These are phyloP conservation scores for Cytospora mali DNA, from an alignment of 2,329 filamentous ascomycete species.

Conservation along the genomic window DNA sequence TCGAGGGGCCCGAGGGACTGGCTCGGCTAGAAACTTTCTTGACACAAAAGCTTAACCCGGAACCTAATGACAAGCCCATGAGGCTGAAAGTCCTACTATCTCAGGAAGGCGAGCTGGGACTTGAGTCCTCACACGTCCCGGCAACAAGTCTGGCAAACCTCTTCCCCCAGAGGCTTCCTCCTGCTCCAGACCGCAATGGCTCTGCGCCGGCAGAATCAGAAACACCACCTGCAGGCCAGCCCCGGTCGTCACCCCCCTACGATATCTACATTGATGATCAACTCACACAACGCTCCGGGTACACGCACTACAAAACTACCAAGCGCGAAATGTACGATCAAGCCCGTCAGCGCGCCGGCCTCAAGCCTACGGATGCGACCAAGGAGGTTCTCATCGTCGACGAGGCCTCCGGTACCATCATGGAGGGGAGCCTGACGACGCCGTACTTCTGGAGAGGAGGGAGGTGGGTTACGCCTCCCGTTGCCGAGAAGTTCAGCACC, in stretches of 20 bases:
- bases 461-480: conserved; percentile 78
- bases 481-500: conserved; percentile 46
- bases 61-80: conserved; percentile 39
- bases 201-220: conserved; percentile 10
- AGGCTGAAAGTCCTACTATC: conserved; percentile 60
- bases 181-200: conserved; percentile 42
- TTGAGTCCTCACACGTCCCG: conserved; percentile 43
- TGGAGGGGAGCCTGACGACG: conserved; percentile 84
- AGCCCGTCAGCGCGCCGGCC: conserved; percentile 64
- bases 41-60: conserved; percentile 29
- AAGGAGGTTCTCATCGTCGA: conserved; percentile 80
- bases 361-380: conserved; percentile 49
- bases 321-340: conserved; percentile 70
- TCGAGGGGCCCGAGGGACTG: conserved; percentile 53
- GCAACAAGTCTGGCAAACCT: conserved; percentile 53
- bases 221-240: conserved; percentile 25
- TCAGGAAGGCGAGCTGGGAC: conserved; percentile 48
- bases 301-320: conserved; percentile 87
- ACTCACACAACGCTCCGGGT: conserved; percentile 55
- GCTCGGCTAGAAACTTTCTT: conserved; percentile 45
- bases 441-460: conserved; percentile 76
- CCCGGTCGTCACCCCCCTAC: conserved; percentile 39
- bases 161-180: conserved; percentile 59
- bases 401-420: conserved; percentile 61
- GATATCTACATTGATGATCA: conserved; percentile 48